These are phyloP conservation scores for Nannizziopsis arthrosporioides DNA, from an alignment of 2,329 filamentous ascomycete species.

Conservation along the genomic window DNA sequence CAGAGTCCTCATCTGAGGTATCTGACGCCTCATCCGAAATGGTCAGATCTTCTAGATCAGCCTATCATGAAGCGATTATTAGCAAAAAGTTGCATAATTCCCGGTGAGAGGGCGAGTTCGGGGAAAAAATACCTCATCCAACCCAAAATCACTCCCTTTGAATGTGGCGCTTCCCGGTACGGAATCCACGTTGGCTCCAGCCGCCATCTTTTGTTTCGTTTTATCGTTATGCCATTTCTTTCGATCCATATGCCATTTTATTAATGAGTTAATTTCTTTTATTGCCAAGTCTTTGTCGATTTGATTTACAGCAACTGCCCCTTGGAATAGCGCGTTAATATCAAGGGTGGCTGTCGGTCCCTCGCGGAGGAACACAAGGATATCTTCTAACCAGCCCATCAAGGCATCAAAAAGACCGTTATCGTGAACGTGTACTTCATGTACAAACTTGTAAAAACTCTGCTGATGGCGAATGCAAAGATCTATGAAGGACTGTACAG, in stretches of 20 bases:
- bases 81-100: neutral
- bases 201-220: constrained; percentile 97
- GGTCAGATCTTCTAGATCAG: constrained; percentile 72
- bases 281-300: constrained; percentile 64
- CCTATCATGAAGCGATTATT: constrained; percentile 25
- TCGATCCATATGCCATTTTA: constrained; percentile 84
- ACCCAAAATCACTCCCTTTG: constrained; percentile 73
- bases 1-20: constrained; percentile 54
- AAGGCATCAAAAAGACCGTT: constrained; percentile 91
- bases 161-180: constrained; percentile 49
- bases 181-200: constrained; percentile 43
- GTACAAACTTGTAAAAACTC: constrained; percentile 97
- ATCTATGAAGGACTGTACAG: constrained; percentile 95
- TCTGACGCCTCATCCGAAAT: constrained; percentile 63
- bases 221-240: constrained; percentile 99
- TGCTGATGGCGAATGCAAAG: constrained; percentile 88
- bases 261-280: constrained; percentile 69
- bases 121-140: constrained; percentile 53
- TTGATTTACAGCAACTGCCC: constrained; percentile 54
- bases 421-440: constrained; percentile 93
- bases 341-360: constrained; percentile 79
- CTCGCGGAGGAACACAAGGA: constrained; percentile 80
- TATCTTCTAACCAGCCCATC: constrained; percentile 95
- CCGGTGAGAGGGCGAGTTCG: neutral
- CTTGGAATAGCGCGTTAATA: constrained; percentile 85